These are phyloP conservation scores for Mortierella sp. DNA, from an alignment of 371 early-diverging fungal genomes.

Conservation along the genomic window DNA sequence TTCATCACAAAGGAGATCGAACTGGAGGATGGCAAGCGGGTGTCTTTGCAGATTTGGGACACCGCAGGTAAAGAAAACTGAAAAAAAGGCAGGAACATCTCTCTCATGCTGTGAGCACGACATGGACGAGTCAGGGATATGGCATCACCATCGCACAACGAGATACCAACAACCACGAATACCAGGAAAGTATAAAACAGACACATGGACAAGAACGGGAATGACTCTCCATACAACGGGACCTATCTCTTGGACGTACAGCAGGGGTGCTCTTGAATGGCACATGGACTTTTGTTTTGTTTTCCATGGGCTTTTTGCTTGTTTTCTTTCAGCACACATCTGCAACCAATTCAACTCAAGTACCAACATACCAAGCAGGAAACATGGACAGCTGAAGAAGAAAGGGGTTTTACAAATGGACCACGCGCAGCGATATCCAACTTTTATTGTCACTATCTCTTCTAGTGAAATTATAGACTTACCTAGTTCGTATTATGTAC, in stretches of 20 bases:
- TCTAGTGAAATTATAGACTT: too few relatives aligned
- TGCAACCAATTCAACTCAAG: background rate
- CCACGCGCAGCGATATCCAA: background rate
- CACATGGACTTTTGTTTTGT: background rate
- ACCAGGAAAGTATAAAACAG: background rate
- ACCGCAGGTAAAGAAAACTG: conserved; percentile 70
- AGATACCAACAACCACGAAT: background rate
- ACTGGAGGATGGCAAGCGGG: conserved; percentile 80
- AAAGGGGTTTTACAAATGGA: background rate
- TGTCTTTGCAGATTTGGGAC: conserved; percentile 80
- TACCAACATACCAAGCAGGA: background rate
- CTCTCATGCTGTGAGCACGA: conserved; percentile 5
- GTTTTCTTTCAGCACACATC: background rate
- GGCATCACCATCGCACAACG: background rate
- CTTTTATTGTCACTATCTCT: too few relatives aligned
- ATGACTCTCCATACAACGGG: background rate
- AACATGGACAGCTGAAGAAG: background rate
- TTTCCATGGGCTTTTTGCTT: too few relatives aligned
- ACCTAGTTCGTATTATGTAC: background rate
- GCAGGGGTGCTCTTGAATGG: background rate
- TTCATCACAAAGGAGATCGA: conserved; percentile 95
- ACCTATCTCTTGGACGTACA: too few relatives aligned
- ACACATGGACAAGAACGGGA: background rate
- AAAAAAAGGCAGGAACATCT: background rate
- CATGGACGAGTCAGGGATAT: background rate